Base-by-base conservation (phyloP, 129 eudicot species). In the Pulicaria dysenterica region DNA sequence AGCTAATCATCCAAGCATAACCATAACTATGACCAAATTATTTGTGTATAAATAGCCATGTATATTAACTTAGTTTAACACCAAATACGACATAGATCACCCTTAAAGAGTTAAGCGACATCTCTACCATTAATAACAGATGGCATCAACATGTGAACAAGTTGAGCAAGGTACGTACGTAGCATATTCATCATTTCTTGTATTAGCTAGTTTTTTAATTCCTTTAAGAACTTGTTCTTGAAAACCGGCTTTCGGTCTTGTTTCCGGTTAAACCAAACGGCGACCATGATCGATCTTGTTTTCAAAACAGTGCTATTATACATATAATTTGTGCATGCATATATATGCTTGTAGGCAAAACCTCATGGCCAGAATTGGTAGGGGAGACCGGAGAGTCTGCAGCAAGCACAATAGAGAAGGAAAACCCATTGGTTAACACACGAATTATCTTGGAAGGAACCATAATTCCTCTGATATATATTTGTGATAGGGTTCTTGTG, bases 401-500 rank as follows among this genome's bases (percentile, higher is more conserved):
- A 0, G 80, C 60, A n/a, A 19, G 12, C 8, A 68, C 43, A 4
- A 45, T 76, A 44, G 31, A 46, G 50, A 67, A 68, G 0, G 80
- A 76, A 19, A 76, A 76, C 31, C 31, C 42, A 0, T 39, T 67
- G 14, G 80, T 76, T 76, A 16, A 67, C 57, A 31, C 75, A 37
- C 53, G 11, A 38, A 76, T 58, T 31, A 76, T 67, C 63, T 13
- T 13, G 41, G 50, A 56, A 46, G 80, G 75, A 68, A 76, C 80
- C 7, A 5, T 46, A 7, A 76, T 76, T n/a, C 7, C 36, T 38
- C 12, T 4, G 7, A 46, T 76, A 14, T 67, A 76, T 40, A 58
- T 76, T 6, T 76, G 80, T 13, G 75, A 68, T 13, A 67, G 80
- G 75, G 80, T 76, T 76, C 69, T 67, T 34, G 39, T 76, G 7